phyloP scores from a whole-genome alignment of 2,329 filamentous ascomycete genomes.

The Pyrenophora teres region DNA sequence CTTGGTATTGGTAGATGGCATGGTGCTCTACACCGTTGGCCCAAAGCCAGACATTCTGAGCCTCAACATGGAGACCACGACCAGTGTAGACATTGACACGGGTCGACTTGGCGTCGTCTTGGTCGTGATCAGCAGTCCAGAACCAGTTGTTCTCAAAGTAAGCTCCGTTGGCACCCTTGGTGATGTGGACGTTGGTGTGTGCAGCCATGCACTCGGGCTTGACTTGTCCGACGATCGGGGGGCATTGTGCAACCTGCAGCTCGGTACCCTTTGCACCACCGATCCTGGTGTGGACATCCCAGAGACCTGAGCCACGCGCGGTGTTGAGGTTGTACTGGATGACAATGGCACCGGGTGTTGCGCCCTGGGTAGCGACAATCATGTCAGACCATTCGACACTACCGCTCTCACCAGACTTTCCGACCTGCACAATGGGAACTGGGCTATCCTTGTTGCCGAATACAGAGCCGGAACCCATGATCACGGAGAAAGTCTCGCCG shows the following conservation, averaged over 20 bases:
- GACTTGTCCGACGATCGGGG: slow-evolving; percentile 65
- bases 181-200: slow-evolving; percentile 61
- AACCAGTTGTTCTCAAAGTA: slow-evolving; percentile 93
- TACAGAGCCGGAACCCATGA: slow-evolving; percentile 74
- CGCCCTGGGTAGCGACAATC: slow-evolving; percentile 71
- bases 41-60: slow-evolving; percentile 57
- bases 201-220: slow-evolving; percentile 69
- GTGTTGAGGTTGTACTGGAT: slow-evolving; percentile 73
- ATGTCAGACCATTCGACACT: slow-evolving; percentile 74
- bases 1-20: slow-evolving; percentile 78
- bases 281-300: slow-evolving; percentile 87
- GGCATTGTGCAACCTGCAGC: slow-evolving; percentile 77
- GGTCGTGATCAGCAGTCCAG: slow-evolving; percentile 88
- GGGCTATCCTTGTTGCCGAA: slow-evolving; percentile 59
- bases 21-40: slow-evolving; percentile 70
- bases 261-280: slow-evolving; percentile 79
- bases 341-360: slow-evolving; percentile 70
- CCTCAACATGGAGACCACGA: slow-evolving; percentile 78
- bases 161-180: slow-evolving; percentile 59
- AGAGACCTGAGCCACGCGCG: slow-evolving; percentile 65
- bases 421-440: slow-evolving; percentile 69
- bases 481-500: slow-evolving; percentile 82
- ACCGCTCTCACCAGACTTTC: slow-evolving; percentile 67
- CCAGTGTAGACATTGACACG: slow-evolving; percentile 87
- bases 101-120: slow-evolving; percentile 73